Evolutionary conservation across 257 asterid genomes (phyloP), one percentile per base, ranked within the genome.

Genomic region (Przewalskia tangutica): DNA sequence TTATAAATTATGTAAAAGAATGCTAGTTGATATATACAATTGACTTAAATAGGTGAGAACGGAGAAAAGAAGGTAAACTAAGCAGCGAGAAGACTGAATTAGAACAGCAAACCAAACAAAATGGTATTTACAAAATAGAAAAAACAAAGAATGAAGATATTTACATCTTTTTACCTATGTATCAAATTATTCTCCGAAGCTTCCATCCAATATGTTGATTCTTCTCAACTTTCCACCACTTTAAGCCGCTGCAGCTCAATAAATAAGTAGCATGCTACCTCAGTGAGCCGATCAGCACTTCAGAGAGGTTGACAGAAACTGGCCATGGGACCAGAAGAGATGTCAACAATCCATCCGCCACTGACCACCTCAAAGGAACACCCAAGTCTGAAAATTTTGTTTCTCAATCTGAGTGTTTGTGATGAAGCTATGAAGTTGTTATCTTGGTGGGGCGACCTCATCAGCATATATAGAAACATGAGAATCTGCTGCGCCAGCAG

Each of bases 401-500:
- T 48, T 71, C 78, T 71, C 78, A 46, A n/a, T 44, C 79, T 20
- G 59, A 18, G 17, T 23, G 53, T 71, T 46, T 46, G 40, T 71
- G 58, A 44, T 2, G 40, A 71, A 18, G 12, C 59, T 46, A 71
- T 71, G 56, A 9, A 42, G 58, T 46, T 46, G 63, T 89, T 87
- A 92, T 85, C 94, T 88, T 38, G 93, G 88, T 20, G 92, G 91
- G 81, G 89, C 70, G 6, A 87, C 70, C 82, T 85, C 93, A 62
- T 96, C 97, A n/a, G 93, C 98, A 76, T 96, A 93, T 56, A 96
- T 89, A 2, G 99, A 96, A 65, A 96, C 98, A 77, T 98, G 94
- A 68, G 98, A 90, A 89, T 96, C 99, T 13, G 97, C 92, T 78
- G 98, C 97, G 51, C 98, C 98, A 81, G 99, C 99, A 83, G 99